Evolutionary conservation across 2,329 filamentous ascomycete genomes (phyloP), one percentile per base, ranked within the genome.

Genomic region (Aspergillus sclerotialis): DNA sequence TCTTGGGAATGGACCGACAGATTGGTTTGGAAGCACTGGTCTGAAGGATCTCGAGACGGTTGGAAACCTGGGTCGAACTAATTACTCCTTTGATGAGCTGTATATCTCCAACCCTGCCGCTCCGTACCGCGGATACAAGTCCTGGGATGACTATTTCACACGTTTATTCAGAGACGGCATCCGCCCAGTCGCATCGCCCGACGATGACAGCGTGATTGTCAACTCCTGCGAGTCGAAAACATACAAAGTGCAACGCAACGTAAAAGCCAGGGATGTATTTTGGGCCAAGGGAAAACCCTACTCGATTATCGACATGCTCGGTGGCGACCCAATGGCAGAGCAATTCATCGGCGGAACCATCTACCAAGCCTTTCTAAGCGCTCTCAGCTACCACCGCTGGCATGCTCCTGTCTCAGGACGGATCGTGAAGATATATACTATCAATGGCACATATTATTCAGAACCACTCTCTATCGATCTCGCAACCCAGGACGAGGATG

Each of bases 111-210:
- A 50, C 14, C 44, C 45, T 0, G 15, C 34, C 0, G 45, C 42
- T 2, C 38, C 45, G 3, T 39, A 58, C 21, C 48, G 52, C 42
- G 80, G 80, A 12, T 84, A 66, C 63, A 73, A 65, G 36, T 81
- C 76, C 0, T 84, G 80, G 80, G 80, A 84, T 38, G 64, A 75
- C 49, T 84, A 83, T 60, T 84, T 84, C 60, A 81, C 76, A 0
- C 70, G 80, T 9, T 39, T 63, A 6, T 68, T 82, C 34, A 66
- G 58, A 10, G 65, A 72, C 5, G 59, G 58, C 0, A 67, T 73
- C 3, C 71, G 80, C 0, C 80, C 79, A 0, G 63, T 83, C 2
- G 74, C 72, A 1, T 63, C 76, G 0, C 70, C 84, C 38, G 45
- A 53, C 1, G 39, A 55, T 11, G 58, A 66, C 38, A 56, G 49